These are phyloP conservation scores for Astraeus odoratus DNA, from an alignment of 768 basidiomycete genomes.

Conservation along the genomic window DNA sequence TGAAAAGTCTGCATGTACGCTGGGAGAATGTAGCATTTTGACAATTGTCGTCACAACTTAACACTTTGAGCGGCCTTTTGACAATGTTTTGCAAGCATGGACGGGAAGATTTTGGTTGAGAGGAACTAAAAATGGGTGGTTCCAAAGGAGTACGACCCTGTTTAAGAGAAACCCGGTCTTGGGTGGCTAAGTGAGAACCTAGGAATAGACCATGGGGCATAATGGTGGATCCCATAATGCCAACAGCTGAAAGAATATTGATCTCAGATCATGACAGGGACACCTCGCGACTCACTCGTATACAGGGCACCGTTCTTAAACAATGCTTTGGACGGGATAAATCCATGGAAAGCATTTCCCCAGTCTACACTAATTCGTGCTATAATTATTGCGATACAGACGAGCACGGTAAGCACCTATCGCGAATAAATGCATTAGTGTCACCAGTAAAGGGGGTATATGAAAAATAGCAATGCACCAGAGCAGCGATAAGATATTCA, in stretches of 20 bases:
- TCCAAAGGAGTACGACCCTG: constrained; percentile 2
- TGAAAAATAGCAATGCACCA: constrained; percentile 50
- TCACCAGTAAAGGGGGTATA: background rate
- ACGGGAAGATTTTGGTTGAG: too few species aligned
- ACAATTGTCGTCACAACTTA: too few species aligned
- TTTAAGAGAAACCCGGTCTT: constrained; percentile 51
- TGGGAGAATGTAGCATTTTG: too few species aligned
- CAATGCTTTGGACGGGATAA: constrained; percentile 61
- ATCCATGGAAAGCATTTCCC: constrained; percentile 69
- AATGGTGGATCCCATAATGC: constrained; percentile 77
- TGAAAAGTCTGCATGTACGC: too few species aligned
- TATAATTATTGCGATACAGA: constrained; percentile 75
- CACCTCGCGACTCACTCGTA: constrained; percentile 45
- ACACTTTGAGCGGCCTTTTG: too few species aligned
- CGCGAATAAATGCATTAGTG: constrained; percentile 1
- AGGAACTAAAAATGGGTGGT: background rate
- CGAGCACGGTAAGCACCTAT: constrained; percentile 65
- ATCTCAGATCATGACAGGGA: constrained; percentile 1
- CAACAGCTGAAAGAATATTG: constrained; percentile 45
- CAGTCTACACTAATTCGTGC: constrained; percentile 64
- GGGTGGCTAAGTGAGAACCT: constrained; percentile 79
- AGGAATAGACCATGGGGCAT: constrained; percentile 95
- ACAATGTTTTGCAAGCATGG: too few species aligned
- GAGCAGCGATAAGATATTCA: constrained; percentile 52
- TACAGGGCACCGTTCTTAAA: constrained; percentile 56